Percentiles rank a stretch among this genome's conserved stretches.
These are phyloP conservation scores for Diaporthe helianthi DNA, from an alignment of 2,329 filamentous ascomycete species.

Conservation along the genomic window DNA sequence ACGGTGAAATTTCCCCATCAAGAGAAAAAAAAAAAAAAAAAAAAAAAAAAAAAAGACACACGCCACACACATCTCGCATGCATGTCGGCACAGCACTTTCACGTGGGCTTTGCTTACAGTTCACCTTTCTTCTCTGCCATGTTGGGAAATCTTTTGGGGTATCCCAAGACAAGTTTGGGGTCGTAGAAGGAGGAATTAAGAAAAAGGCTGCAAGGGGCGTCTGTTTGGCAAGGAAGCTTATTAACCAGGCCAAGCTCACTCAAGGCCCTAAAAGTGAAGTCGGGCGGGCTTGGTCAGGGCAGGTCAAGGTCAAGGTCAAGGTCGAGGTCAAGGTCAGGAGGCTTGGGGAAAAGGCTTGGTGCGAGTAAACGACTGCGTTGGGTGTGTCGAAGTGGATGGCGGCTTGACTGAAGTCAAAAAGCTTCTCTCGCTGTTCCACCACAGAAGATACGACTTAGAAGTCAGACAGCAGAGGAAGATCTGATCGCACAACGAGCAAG, in stretches of 20 bases:
- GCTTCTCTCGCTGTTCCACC: background rate
- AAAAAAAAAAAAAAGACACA: too few species aligned
- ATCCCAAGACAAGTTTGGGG: background rate
- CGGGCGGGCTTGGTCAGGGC: conserved; percentile 5
- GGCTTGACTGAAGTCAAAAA: background rate
- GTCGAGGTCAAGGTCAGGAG: too few species aligned
- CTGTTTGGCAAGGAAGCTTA: background rate
- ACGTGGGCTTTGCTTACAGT: conserved; percentile 9
- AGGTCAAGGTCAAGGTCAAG: too few species aligned
- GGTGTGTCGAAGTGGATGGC: background rate
- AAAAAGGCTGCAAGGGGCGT: background rate
- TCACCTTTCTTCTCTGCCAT: conserved; percentile 18
- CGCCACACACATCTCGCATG: background rate
- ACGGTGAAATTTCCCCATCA: background rate
- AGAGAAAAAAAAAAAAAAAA: too few species aligned
- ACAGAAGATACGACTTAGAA: background rate
- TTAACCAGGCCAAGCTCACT: conserved; percentile 14
- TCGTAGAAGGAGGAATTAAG: too few species aligned
- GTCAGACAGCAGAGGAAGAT: background rate
- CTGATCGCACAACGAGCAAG: background rate
- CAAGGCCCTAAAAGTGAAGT: background rate
- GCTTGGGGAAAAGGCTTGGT: conserved; percentile 2
- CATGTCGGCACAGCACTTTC: background rate
- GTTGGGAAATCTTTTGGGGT: background rate
- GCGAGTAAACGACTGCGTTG: background rate